Conservation (phyloP, 2,329 filamentous ascomycete species). For the Fusarium sp. region DNA sequence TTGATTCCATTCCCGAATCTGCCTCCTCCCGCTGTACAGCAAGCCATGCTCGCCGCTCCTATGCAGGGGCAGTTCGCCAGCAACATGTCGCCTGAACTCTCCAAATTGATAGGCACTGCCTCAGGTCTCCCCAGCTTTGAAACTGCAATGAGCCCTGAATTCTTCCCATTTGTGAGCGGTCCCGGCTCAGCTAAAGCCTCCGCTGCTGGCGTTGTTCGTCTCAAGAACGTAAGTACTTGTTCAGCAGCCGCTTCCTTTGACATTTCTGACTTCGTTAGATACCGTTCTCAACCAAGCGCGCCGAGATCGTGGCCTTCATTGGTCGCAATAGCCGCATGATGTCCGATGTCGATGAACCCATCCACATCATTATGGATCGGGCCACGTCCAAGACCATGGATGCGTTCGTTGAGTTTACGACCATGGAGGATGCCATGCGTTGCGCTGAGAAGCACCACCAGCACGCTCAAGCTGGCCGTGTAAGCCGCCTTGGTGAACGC, state of each 20-base stretch:
- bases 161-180: constrained; percentile 63
- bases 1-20: constrained; percentile 19
- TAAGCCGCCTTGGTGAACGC: constrained; percentile 67
- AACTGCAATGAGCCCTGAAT: constrained; percentile 53
- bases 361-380: constrained; percentile 76
- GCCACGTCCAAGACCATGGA: constrained; percentile 72
- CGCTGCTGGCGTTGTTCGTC: constrained; percentile 60
- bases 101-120: constrained; percentile 51
- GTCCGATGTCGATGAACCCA: constrained; percentile 65
- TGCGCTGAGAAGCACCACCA: constrained; percentile 63
- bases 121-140: constrained; percentile 52
- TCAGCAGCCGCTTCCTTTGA: no score
- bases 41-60: constrained; percentile 25
- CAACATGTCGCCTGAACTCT: constrained; percentile 55
- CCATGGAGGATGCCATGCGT: constrained; percentile 64
- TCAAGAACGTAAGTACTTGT: constrained; percentile 61
- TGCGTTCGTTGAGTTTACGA: constrained; percentile 69
- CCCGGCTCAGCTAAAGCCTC: constrained; percentile 48
- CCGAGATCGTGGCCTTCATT: constrained; percentile 69
- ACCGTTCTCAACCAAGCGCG: constrained; percentile 65
- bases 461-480: constrained; percentile 55
- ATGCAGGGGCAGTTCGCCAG: constrained; percentile 29
- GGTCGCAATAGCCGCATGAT: constrained; percentile 69
- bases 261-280: constrained; percentile 59
- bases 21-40: constrained; percentile 23